These are phyloP conservation scores for Lagenidium giganteum DNA, from an alignment of 352 stramenopile species.

Conservation along the genomic window DNA sequence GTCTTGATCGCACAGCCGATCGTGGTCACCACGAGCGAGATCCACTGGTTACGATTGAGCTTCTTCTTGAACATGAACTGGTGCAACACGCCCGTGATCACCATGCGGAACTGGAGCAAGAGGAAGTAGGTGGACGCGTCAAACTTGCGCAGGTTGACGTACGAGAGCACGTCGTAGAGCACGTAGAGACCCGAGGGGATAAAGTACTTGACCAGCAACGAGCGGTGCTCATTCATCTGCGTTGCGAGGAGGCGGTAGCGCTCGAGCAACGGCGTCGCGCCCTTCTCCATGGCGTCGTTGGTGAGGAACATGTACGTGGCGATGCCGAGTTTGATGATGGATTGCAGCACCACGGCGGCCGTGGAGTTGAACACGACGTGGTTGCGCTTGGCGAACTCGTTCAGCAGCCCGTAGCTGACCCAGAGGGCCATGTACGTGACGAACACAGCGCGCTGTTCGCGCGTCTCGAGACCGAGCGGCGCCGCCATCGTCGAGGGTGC, in stretches of 20 bases:
- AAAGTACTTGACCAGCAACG: conserved; percentile 62
- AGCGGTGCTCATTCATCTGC: conserved; percentile 34
- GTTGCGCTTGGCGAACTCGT: conserved; percentile 68
- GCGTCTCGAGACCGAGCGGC: conserved; percentile 69
- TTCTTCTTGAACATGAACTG: conserved; percentile 72
- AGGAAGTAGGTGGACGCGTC: conserved; percentile 78
- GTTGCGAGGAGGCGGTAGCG: conserved; percentile 25
- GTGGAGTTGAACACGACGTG: conserved; percentile 71
- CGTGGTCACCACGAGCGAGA: conserved; percentile 63
- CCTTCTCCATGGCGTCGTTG: conserved; percentile 26
- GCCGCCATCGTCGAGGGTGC: conserved; percentile 23
- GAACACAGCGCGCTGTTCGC: conserved; percentile 66
- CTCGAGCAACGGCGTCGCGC: conserved; percentile 10
- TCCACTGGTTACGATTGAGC: conserved; percentile 76
- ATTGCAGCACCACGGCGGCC: conserved; percentile 71
- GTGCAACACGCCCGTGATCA: conserved; percentile 71
- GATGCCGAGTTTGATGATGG: conserved; percentile 61
- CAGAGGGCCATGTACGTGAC: conserved; percentile 77
- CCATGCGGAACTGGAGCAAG: conserved; percentile 74
- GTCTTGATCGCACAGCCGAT: conserved; percentile 78
- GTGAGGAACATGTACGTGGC: conserved; percentile 66
- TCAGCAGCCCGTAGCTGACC: conserved; percentile 73
- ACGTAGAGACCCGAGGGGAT: conserved; percentile 75
- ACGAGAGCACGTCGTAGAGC: conserved; percentile 78
- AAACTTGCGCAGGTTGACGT: conserved; percentile 74